Conservation (phyloP, 176 grass and related monocot species). For the Lolium multiflorum region DNA sequence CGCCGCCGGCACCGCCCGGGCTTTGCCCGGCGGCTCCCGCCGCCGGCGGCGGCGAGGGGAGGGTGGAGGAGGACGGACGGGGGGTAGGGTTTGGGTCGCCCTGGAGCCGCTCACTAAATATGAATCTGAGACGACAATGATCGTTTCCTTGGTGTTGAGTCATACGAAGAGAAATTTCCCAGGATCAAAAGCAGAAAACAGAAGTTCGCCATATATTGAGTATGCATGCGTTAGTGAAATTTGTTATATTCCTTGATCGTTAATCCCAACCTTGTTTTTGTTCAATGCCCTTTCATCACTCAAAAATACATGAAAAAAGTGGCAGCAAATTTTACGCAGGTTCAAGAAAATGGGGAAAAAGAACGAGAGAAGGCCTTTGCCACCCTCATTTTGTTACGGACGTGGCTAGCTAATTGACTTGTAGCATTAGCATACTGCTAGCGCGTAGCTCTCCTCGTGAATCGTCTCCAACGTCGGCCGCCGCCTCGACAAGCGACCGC, state of each 20-base stretch:
- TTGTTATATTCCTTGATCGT: neutral
- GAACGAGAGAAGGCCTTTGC: constrained; percentile 42
- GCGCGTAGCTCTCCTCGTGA: constrained; percentile 63
- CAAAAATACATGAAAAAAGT: constrained; percentile 49
- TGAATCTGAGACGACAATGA: too few relatives aligned
- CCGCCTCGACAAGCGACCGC: constrained; percentile 61
- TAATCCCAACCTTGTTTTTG: neutral
- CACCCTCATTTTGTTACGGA: constrained; percentile 6
- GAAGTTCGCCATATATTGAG: neutral
- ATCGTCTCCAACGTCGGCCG: constrained; percentile 84
- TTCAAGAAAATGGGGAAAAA: too few relatives aligned
- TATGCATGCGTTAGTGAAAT: neutral
- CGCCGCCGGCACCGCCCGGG: too few relatives aligned
- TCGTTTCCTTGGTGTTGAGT: too few relatives aligned
- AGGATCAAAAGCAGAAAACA: too few relatives aligned
- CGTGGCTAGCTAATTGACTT: neutral
- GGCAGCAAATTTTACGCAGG: constrained; percentile 38
- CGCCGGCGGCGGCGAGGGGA: too few relatives aligned
- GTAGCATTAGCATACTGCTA: constrained; percentile 27
- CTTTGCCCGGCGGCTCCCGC: too few relatives aligned
- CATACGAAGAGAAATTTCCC: too few relatives aligned
- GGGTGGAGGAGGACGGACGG: too few relatives aligned
- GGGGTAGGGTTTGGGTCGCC: too few relatives aligned
- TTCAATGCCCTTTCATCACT: constrained; percentile 42
- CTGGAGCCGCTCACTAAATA: too few relatives aligned